Percentiles rank a stretch among this genome's conserved stretches.
Evolutionary conservation across 768 basidiomycete genomes (phyloP).

Genomic region (Boletus sp.): DNA sequence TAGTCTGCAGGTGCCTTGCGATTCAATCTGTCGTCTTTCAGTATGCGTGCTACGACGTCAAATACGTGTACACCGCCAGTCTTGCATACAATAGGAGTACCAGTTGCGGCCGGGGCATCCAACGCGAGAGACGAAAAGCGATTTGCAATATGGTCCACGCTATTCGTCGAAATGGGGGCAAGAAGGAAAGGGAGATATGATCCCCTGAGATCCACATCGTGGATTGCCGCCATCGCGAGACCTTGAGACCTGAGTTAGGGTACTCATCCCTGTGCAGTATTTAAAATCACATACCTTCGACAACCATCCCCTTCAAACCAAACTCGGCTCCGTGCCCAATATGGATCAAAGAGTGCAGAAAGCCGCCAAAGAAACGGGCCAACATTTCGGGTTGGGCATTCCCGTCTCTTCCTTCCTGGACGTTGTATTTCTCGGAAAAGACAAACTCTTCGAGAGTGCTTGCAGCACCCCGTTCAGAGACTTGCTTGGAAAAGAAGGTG

Average conservation of each 20-base stretch:
- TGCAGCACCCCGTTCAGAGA: slow-evolving; percentile 15
- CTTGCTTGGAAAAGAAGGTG: slow-evolving; percentile 20
- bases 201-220: slow-evolving; percentile 40
- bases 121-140: slow-evolving; percentile 9
- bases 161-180: neutral
- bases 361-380: slow-evolving; percentile 42
- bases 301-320: slow-evolving; percentile 54
- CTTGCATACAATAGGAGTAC: neutral
- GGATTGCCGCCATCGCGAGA: slow-evolving; percentile 23
- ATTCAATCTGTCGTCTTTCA: slow-evolving; percentile 41
- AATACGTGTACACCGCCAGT: slow-evolving; percentile 34
- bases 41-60: slow-evolving; percentile 48
- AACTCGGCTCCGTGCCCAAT: slow-evolving; percentile 62
- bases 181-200: slow-evolving; percentile 9
- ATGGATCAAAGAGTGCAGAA: slow-evolving; percentile 65
- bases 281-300: slow-evolving; percentile 46
- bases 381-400: slow-evolving; percentile 49
- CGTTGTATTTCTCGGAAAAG: slow-evolving; percentile 31
- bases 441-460: slow-evolving; percentile 25
- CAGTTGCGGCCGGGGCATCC: neutral
- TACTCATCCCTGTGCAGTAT: neutral
- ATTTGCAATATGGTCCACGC: slow-evolving; percentile 1
- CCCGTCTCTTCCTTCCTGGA: slow-evolving; percentile 10
- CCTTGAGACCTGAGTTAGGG: slow-evolving; percentile 8
- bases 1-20: slow-evolving; percentile 8